phyloP scores from a whole-genome alignment of 305 asterid genomes.

The Fraxinus xanthoxyloides region DNA sequence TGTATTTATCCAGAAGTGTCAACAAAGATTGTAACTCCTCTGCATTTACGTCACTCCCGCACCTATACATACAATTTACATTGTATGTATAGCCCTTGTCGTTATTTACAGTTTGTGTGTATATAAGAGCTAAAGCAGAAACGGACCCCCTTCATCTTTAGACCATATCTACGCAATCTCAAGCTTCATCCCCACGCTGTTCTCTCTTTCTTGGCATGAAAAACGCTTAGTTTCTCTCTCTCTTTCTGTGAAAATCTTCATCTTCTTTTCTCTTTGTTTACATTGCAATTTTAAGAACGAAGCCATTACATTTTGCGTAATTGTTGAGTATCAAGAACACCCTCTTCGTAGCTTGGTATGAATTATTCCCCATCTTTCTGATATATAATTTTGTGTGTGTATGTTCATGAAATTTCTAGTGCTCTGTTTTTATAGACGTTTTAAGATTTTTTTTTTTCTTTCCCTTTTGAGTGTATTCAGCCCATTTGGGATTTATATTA shows the following conservation, averaged over 20 bases:
- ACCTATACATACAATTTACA: neutral
- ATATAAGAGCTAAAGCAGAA: neutral
- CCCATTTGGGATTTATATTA: neutral
- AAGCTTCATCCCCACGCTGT: neutral
- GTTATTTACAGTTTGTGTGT: neutral
- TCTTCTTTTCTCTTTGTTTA: neutral
- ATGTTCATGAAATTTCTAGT: neutral
- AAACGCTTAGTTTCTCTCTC: neutral
- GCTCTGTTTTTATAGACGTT: neutral
- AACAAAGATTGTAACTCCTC: neutral
- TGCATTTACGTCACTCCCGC: neutral
- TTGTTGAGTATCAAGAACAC: constrained; percentile 1
- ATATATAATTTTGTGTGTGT: constrained; percentile 6
- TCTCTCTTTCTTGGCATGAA: neutral
- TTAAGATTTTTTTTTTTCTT: neutral
- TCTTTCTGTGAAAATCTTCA: neutral
- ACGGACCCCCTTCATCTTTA: neutral
- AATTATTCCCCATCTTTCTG: neutral
- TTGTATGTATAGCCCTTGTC: neutral
- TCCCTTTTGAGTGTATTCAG: neutral
- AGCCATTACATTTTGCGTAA: neutral
- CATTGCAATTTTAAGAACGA: neutral
- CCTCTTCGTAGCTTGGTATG: constrained; percentile 23
- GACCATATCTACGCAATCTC: neutral
- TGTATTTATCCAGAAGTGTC: neutral